Evolutionary conservation across 2,329 filamentous ascomycete genomes (phyloP).

Genomic region (Fusarium sacchari): DNA sequence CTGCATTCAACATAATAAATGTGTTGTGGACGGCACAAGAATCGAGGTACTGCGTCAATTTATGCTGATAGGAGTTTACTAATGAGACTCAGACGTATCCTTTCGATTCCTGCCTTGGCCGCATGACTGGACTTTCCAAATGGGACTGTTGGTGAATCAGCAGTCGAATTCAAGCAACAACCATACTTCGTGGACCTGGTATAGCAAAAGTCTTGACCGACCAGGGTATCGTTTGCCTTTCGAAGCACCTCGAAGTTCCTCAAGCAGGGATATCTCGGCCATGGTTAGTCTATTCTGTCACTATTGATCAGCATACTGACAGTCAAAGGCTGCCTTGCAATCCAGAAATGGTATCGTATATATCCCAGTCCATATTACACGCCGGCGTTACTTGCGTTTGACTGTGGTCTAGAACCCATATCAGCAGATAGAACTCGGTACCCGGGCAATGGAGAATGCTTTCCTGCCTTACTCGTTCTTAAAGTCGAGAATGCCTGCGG

Average conservation of each 20-base stretch:
- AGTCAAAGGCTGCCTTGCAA: constrained; percentile 62
- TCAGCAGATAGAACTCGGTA: not conserved
- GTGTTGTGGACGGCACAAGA: not conserved
- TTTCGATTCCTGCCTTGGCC: not conserved
- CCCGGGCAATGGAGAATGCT: not conserved
- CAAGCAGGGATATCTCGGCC: constrained; percentile 73
- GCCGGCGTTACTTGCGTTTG: too few relatives aligned
- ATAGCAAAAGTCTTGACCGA: not conserved
- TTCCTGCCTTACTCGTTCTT: not conserved
- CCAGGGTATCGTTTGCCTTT: not conserved
- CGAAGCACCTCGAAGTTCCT: constrained; percentile 56
- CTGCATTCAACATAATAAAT: accelerated
- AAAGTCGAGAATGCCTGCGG: accelerated
- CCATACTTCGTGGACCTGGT: too few relatives aligned
- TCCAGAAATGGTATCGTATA: constrained; percentile 77
- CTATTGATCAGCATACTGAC: not conserved
- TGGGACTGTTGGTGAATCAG: not conserved
- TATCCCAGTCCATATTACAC: constrained; percentile 56
- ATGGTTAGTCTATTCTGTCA: constrained; percentile 62
- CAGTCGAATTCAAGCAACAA: too few relatives aligned
- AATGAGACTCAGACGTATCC: too few relatives aligned
- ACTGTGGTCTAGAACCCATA: not conserved
- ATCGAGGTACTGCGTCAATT: too few relatives aligned
- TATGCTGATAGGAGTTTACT: not conserved
- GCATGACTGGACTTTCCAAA: not conserved